A percentile compares a stretch with the other conserved stretches of the same genome.
These are phyloP conservation scores for Paulownia fortunei DNA, from an alignment of 257 asterid species.

Conservation along the genomic window DNA sequence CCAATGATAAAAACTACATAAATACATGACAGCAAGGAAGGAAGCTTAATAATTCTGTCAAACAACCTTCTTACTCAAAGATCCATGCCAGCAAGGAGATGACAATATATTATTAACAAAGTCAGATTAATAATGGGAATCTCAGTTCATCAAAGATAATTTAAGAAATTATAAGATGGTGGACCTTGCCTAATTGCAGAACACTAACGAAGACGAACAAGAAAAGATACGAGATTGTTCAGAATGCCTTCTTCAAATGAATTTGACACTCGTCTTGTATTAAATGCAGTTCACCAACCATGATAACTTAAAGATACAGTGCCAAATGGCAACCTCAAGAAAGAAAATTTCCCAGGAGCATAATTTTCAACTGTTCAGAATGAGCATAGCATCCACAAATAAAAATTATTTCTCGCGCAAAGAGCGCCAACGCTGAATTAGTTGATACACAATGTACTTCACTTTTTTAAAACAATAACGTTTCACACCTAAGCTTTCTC, in stretches of 20 bases:
- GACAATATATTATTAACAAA: background rate
- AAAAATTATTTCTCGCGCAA: background rate
- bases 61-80: conserved; percentile 17
- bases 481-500: no score
- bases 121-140: conserved; percentile 15
- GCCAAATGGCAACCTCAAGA: background rate
- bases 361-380: background rate
- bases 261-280: background rate
- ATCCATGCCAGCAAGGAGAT: background rate
- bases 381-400: background rate
- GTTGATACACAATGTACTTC: no score
- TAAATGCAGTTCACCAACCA: conserved; percentile 25
- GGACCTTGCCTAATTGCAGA: no score
- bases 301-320: background rate
- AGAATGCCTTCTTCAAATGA: background rate
- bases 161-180: background rate
- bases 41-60: conserved; percentile 1
- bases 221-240: no score
- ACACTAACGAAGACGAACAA: no score
- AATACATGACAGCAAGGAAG: conserved; percentile 17
- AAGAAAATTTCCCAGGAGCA: background rate
- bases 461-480: no score
- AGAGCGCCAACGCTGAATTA: background rate
- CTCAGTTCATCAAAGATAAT: conserved; percentile 16
- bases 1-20: background rate